These are phyloP conservation scores for Phaeosphaeria sp. DNA, from an alignment of 2,329 filamentous ascomycete genomes.

Conservation along the genomic window DNA sequence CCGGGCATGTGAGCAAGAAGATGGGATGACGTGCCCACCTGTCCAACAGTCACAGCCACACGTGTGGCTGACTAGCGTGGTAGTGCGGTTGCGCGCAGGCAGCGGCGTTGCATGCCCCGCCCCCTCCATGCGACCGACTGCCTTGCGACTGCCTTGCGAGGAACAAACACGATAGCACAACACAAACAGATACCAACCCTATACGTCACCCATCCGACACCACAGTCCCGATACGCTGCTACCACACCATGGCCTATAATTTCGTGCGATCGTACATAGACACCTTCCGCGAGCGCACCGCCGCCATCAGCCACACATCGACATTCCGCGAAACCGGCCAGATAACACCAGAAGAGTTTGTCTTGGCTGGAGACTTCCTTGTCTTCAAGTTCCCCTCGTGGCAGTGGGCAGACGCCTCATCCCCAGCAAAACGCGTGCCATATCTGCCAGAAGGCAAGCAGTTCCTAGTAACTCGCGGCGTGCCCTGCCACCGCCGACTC, in stretches of 20 bases:
- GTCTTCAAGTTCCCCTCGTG: slow-evolving; percentile 99
- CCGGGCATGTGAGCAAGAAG: background rate
- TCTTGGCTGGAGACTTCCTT: slow-evolving; percentile 93
- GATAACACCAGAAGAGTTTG: slow-evolving; percentile 96
- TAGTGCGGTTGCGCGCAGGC: no score
- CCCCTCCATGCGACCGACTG: slow-evolving; percentile 6
- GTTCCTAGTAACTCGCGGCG: slow-evolving; percentile 91
- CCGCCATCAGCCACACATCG: slow-evolving; percentile 85
- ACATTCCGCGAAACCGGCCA: slow-evolving; percentile 94
- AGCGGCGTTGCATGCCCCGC: slow-evolving; percentile 2
- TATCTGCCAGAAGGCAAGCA: slow-evolving; percentile 91
- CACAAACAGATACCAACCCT: background rate
- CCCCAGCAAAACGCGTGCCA: slow-evolving; percentile 75
- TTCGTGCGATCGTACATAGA: slow-evolving; percentile 86
- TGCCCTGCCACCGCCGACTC: slow-evolving; percentile 89
- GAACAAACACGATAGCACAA: slow-evolving; percentile 1
- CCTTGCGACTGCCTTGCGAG: no score
- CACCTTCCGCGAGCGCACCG: slow-evolving; percentile 88
- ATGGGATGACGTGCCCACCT: background rate
- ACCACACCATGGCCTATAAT: slow-evolving; percentile 73
- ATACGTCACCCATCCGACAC: background rate
- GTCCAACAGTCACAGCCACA: background rate
- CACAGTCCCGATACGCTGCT: background rate
- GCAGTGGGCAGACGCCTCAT: slow-evolving; percentile 92
- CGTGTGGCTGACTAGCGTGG: slow-evolving; percentile 2